Percentiles rank a stretch among this genome's conserved stretches.
Evolutionary conservation across 192 early-diverging fungal genomes (phyloP).

Genomic region (Coemansia sp.): DNA sequence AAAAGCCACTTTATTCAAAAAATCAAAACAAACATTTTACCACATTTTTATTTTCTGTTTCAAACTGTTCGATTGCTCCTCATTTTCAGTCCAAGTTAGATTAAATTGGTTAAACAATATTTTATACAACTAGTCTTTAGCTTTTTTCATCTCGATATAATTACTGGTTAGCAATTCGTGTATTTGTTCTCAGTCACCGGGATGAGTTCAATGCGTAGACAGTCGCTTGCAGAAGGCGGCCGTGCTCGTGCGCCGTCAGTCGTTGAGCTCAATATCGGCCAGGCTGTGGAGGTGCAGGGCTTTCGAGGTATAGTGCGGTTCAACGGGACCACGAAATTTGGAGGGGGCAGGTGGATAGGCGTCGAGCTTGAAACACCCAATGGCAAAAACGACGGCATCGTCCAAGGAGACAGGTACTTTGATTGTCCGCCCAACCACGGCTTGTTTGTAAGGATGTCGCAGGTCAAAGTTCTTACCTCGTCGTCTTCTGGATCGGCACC

Average conservation of each 20-base stretch:
- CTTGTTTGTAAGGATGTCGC: slow-evolving; percentile 73
- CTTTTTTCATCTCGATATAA: neutral
- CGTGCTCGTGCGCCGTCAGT: slow-evolving; percentile 23
- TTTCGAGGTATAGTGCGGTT: slow-evolving; percentile 73
- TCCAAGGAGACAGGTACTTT: slow-evolving; percentile 78
- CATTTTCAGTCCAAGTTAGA: neutral
- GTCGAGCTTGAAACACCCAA: slow-evolving; percentile 74
- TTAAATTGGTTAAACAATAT: neutral
- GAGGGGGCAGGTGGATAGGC: slow-evolving; percentile 85
- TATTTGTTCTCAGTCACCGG: neutral
- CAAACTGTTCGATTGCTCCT: too few relatives aligned
- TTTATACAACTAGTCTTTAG: neutral
- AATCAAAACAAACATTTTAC: neutral
- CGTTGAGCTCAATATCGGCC: slow-evolving; percentile 29
- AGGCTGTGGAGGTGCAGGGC: slow-evolving; percentile 61
- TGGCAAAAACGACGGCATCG: slow-evolving; percentile 80
- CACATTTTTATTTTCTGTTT: slow-evolving; percentile 42
- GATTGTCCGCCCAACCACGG: slow-evolving; percentile 70
- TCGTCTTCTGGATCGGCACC: neutral
- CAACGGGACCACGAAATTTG: slow-evolving; percentile 78
- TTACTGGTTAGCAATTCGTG: neutral
- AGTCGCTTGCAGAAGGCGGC: slow-evolving; percentile 17
- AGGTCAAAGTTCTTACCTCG: slow-evolving; percentile 46
- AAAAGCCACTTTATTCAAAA: too few relatives aligned
- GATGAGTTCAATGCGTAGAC: slow-evolving; percentile 33